phyloP scores from a whole-genome alignment of 345 rosid genomes.

The Citrus trifoliata region DNA sequence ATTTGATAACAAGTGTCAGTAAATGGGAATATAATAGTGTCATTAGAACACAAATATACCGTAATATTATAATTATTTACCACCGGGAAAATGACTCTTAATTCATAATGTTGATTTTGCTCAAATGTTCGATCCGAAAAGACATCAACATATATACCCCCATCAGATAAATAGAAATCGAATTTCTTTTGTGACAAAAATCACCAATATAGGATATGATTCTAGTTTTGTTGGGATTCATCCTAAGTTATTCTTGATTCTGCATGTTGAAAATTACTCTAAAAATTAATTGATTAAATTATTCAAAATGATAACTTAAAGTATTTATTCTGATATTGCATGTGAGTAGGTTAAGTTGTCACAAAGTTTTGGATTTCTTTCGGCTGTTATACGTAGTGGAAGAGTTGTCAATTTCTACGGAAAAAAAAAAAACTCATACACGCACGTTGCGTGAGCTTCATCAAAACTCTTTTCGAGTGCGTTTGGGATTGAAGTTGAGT shows the following conservation, averaged over 20 bases:
- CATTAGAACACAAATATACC: too few species aligned
- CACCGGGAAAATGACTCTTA: too few species aligned
- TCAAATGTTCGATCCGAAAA: too few species aligned
- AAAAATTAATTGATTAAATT: not conserved
- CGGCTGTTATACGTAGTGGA: not conserved
- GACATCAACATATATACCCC: not conserved
- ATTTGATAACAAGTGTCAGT: too few species aligned
- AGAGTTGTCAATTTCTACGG: not conserved
- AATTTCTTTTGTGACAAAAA: not conserved
- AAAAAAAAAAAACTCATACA: not conserved
- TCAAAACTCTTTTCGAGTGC: not conserved
- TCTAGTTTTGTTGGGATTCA: not conserved
- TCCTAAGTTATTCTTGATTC: not conserved
- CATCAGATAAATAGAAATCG: not conserved
- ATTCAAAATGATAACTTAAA: not conserved
- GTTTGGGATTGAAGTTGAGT: fast-evolving
- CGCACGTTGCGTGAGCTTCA: not conserved
- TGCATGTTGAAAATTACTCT: not conserved
- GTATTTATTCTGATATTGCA: not conserved
- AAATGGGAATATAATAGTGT: too few species aligned
- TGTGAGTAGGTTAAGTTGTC: slow-evolving; percentile 7
- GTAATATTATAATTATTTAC: too few species aligned
- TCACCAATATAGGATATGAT: not conserved
- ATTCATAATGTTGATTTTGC: too few species aligned
- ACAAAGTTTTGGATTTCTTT: not conserved